Evolutionary conservation across 768 basidiomycete species (phyloP), one percentile per base, ranked within the genome.

Genomic region (Tubosaeta sp.): DNA sequence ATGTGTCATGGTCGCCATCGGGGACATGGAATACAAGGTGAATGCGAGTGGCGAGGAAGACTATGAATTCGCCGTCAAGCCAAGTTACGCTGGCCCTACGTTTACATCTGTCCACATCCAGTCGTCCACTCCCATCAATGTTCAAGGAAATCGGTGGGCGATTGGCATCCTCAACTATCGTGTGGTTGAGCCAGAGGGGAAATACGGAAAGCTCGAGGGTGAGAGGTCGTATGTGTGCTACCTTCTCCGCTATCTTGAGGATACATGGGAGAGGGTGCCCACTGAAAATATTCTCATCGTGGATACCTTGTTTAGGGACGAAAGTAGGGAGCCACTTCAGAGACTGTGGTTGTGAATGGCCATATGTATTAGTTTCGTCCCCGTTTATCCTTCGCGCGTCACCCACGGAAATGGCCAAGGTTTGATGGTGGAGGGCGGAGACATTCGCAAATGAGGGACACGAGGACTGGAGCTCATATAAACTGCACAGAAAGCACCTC

Each of bases 271-370:
- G 25, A 58, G 56, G 46, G 56, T 37, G 16, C 58, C 55, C 6
- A 54, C 58, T 6, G 55, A 56, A 16, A 56, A 58, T 9, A 52
- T 58, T 41, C 51, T 58, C 6, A 38, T 56, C 13, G 47, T 58
- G 16, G 11, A 56, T 39, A 58, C 57, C 34, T 14, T 50, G 50
- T 58, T 58, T 35, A 16, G 44, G 39, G 25, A 25, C n/a, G 57
- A 48, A 6, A 56, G 54, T 50, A 56, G 57, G 34, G 57, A 58
- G 37, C 45, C n/a, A 22, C 38, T 58, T 22, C 11, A 16, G 5
- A 42, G 44, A 29, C n/a, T 56, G 33, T 58, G 46, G 57, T 52
- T 58, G 45, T 58, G 31, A 58, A 86, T 77, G 3, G 22, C 22
- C 22, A 22, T 3, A 22, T 22, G 22, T 29, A 29, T 6, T 29